Evolutionary conservation across 2,329 filamentous ascomycete genomes (phyloP).

Genomic region (Curvularia sp.): DNA sequence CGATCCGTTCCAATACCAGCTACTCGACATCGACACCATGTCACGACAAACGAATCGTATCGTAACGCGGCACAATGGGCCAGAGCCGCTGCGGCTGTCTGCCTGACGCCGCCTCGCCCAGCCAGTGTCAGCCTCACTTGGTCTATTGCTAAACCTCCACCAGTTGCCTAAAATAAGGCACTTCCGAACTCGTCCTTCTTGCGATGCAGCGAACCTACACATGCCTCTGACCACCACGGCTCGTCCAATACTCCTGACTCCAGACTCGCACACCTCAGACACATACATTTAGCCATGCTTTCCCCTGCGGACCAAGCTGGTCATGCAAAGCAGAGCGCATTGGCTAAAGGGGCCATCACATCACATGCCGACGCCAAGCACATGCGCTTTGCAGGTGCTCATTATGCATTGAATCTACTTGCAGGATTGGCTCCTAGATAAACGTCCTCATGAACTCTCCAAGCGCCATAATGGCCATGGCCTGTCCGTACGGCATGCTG

Average conservation of each 20-base stretch:
- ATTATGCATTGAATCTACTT: background rate
- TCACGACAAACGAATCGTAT: background rate
- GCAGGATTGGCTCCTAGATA: conserved; percentile 42
- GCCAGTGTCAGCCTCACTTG: background rate
- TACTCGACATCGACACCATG: background rate
- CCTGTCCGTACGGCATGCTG: conserved; percentile 84
- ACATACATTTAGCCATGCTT: background rate
- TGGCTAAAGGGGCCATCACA: background rate
- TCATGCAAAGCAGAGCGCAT: background rate
- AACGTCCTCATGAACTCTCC: conserved; percentile 74
- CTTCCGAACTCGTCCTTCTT: background rate
- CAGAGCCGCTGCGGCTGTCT: background rate
- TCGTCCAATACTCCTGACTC: background rate
- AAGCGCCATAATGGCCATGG: conserved; percentile 83
- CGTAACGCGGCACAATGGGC: background rate
- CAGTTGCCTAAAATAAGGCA: background rate
- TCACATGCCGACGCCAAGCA: background rate
- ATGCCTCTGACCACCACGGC: background rate
- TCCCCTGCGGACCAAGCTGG: background rate
- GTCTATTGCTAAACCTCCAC: background rate
- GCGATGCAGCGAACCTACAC: background rate
- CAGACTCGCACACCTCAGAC: background rate
- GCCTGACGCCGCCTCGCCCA: background rate
- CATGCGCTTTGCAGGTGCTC: background rate
- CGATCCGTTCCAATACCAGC: conserved; percentile 3